These are phyloP conservation scores for Emergomyces africanus DNA, from an alignment of 2,329 filamentous ascomycete genomes.

Conservation along the genomic window DNA sequence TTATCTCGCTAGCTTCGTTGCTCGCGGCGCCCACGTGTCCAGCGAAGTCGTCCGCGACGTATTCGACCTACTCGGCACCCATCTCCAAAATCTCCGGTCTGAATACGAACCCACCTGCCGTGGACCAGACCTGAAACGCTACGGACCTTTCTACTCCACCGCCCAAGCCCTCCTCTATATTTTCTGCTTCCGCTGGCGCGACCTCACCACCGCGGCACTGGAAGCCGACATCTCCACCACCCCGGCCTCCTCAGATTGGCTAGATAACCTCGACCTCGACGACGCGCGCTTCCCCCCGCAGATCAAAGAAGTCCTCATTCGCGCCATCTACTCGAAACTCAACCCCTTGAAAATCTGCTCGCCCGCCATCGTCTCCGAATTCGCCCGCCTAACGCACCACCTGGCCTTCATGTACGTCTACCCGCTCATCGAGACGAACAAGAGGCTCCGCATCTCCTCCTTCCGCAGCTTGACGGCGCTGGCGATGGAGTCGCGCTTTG, in stretches of 20 bases:
- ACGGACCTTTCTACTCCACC: conserved; percentile 73
- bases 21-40: conserved; percentile 72
- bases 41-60: conserved; percentile 66
- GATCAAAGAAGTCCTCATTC: conserved; percentile 59
- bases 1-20: conserved; percentile 89
- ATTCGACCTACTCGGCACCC: conserved; percentile 63
- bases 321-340: conserved; percentile 73
- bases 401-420: conserved; percentile 84
- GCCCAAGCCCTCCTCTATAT: conserved; percentile 88
- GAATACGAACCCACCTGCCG: conserved; percentile 61
- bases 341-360: conserved; percentile 95
- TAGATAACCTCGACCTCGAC: conserved; percentile 46
- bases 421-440: conserved; percentile 80
- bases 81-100: conserved; percentile 62
- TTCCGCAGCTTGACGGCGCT: conserved; percentile 36
- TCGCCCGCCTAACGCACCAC: conserved; percentile 74
- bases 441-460: conserved; percentile 67
- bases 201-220: conserved; percentile 53
- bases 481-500: conserved; percentile 24
- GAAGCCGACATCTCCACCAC: conserved; percentile 41
- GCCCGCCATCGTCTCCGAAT: conserved; percentile 78
- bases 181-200: conserved; percentile 96
- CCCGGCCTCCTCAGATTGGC: conserved; percentile 11
- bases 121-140: conserved; percentile 74
- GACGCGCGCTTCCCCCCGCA: conserved; percentile 67